Evolutionary conservation across 495 filamentous ascomycete genomes (phyloP).

Genomic region (Lophium mytilinum): DNA sequence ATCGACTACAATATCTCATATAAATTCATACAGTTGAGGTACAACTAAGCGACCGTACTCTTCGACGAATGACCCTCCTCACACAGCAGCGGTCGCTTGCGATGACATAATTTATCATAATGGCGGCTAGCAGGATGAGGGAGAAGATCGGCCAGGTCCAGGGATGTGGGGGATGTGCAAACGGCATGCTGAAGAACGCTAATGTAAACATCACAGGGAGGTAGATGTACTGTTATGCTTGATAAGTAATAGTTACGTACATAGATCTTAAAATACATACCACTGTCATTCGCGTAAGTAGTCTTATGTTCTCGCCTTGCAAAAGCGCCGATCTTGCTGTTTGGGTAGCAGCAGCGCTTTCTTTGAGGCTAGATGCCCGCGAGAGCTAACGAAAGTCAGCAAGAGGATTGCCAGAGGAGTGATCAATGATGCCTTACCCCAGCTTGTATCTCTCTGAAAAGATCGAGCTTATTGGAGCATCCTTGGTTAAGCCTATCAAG

Average conservation of each 20-base stretch:
- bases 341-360: neutral
- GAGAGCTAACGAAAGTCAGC: neutral
- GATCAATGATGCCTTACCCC: neutral
- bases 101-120: too few species aligned
- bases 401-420: neutral
- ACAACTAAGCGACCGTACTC: too few species aligned
- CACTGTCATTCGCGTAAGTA: constrained; percentile 8
- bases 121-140: too few species aligned
- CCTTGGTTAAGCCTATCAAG: neutral
- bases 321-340: neutral
- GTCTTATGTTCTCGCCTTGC: constrained; percentile 2
- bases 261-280: too few species aligned
- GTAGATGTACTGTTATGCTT: neutral
- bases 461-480: neutral
- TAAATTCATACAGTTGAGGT: too few species aligned
- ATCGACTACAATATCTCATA: too few species aligned
- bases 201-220: constrained; percentile 3
- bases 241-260: neutral
- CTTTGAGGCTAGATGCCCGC: constrained; percentile 1
- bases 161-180: neutral
- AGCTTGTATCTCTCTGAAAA: constrained; percentile 1
- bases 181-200: constrained; percentile 5
- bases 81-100: too few species aligned
- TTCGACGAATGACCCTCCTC: too few species aligned
- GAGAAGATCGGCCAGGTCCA: neutral